Percentiles rank a stretch among this genome's conserved stretches.
Evolutionary conservation across 306 rosid species (phyloP).

Genomic region (Astragalus glycyphyllos): DNA sequence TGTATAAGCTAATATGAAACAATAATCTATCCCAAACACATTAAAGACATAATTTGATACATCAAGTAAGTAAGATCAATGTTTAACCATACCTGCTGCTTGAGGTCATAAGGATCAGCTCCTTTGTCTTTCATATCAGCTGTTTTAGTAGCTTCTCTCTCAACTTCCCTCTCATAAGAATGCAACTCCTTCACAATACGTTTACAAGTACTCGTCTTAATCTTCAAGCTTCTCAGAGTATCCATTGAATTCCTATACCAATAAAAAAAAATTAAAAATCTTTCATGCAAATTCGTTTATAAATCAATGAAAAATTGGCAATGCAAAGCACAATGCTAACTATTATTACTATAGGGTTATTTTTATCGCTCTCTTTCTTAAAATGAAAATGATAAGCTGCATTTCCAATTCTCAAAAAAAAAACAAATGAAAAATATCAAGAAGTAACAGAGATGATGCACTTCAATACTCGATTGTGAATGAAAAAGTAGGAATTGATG

Average conservation of each 20-base stretch:
- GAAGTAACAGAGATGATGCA: background rate
- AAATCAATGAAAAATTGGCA: background rate
- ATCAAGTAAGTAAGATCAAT: background rate
- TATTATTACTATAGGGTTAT: background rate
- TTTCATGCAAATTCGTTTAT: background rate
- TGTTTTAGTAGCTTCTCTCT: slow-evolving; percentile 86
- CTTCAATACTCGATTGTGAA: background rate
- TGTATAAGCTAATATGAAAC: background rate
- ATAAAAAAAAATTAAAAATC: background rate
- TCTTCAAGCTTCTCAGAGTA: slow-evolving; percentile 68
- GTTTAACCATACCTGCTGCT: slow-evolving; percentile 72
- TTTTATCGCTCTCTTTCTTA: background rate
- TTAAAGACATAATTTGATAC: slow-evolving; percentile 6
- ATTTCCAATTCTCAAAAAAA: background rate
- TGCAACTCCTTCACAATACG: slow-evolving; percentile 79
- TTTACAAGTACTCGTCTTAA: slow-evolving; percentile 82
- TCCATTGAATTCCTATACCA: slow-evolving; percentile 58
- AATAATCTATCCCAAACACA: background rate
- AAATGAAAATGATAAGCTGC: background rate
- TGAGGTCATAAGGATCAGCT: slow-evolving; percentile 86
- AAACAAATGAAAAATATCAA: slow-evolving; percentile 8
- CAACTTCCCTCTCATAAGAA: slow-evolving; percentile 87
- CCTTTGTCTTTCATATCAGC: slow-evolving; percentile 85
- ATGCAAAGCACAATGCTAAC: slow-evolving; percentile 2
- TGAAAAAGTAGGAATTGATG: background rate